Conservation (phyloP, 2,329 filamentous ascomycete genomes). For the Botryotinia narcissicola region DNA sequence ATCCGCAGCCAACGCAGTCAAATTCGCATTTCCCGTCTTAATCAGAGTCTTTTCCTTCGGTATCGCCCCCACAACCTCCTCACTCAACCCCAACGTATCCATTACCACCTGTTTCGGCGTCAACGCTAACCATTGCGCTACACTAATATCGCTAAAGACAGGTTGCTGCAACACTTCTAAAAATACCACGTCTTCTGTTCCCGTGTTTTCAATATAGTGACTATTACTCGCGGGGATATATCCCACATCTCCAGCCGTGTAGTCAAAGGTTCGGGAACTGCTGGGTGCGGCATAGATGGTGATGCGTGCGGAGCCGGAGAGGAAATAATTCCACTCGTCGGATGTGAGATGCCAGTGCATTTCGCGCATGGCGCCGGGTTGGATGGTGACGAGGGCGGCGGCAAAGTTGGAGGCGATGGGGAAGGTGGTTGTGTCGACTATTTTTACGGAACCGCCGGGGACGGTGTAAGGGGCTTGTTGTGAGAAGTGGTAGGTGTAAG, state of each 20-base stretch:
- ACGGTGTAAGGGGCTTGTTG: conserved; percentile 45
- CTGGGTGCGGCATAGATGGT: conserved; percentile 18
- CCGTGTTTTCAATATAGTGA: conserved; percentile 62
- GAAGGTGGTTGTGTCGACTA: conserved; percentile 56
- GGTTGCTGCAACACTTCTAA: conserved; percentile 56
- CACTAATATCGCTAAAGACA: conserved; percentile 47
- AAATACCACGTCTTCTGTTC: conserved; percentile 55
- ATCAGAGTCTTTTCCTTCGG: conserved; percentile 46
- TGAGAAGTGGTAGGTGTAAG: conserved; percentile 52
- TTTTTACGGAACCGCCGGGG: conserved; percentile 58
- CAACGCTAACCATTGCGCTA: conserved; percentile 57
- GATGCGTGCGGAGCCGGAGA: conserved; percentile 19
- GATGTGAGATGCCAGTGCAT: conserved; percentile 58
- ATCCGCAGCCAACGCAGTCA: conserved; percentile 29
- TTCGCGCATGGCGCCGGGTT: conserved; percentile 63
- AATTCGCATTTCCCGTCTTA: conserved; percentile 42
- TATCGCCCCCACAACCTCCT: conserved; percentile 40
- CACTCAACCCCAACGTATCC: conserved; percentile 39
- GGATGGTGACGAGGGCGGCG: conserved; percentile 54
- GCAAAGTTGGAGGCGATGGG: conserved; percentile 55
- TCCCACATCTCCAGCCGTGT: conserved; percentile 47
- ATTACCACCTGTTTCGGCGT: conserved; percentile 30
- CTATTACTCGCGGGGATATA: conserved; percentile 54
- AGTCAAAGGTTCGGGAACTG: conserved; percentile 49
- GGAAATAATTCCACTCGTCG: conserved; percentile 21